Evolutionary conservation across 1,284 basidiomycete species (phyloP).

Genomic region (Peniophora sp.): DNA sequence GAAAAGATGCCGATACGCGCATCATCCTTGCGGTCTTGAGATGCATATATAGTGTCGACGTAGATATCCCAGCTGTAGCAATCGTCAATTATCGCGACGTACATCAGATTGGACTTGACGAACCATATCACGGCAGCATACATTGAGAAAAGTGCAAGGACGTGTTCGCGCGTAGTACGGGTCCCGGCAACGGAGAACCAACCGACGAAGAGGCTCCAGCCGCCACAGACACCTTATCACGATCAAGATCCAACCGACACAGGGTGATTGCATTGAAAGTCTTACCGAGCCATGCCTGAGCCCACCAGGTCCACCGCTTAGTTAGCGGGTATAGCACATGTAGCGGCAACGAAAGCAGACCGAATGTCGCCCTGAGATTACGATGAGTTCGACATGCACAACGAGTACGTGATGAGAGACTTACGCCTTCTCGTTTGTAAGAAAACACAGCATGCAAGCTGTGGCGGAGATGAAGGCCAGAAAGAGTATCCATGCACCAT

Average conservation of each 20-base stretch:
- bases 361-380: constrained; percentile 25
- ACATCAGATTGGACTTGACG: background rate
- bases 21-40: constrained; percentile 39
- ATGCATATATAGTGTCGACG: constrained; percentile 42
- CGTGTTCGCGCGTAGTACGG: background rate
- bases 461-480: constrained; percentile 27
- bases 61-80: constrained; percentile 31
- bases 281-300: constrained; percentile 50
- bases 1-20: constrained; percentile 35
- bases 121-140: constrained; percentile 3
- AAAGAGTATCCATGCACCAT: constrained; percentile 29
- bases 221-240: constrained; percentile 15
- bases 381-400: background rate
- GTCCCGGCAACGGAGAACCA: constrained; percentile 4
- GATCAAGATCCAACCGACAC: background rate
- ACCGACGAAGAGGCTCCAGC: constrained; percentile 1
- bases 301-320: constrained; percentile 45
- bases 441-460: constrained; percentile 13
- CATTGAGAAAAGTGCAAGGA: background rate
- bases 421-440: background rate
- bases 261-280: background rate
- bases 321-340: constrained; percentile 35
- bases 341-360: constrained; percentile 27
- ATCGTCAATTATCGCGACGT: too few species aligned
- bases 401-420: background rate